Evolutionary conservation across 2,329 filamentous ascomycete species (phyloP), one percentile per base, ranked within the genome.

Genomic region (Curvularia lunata): DNA sequence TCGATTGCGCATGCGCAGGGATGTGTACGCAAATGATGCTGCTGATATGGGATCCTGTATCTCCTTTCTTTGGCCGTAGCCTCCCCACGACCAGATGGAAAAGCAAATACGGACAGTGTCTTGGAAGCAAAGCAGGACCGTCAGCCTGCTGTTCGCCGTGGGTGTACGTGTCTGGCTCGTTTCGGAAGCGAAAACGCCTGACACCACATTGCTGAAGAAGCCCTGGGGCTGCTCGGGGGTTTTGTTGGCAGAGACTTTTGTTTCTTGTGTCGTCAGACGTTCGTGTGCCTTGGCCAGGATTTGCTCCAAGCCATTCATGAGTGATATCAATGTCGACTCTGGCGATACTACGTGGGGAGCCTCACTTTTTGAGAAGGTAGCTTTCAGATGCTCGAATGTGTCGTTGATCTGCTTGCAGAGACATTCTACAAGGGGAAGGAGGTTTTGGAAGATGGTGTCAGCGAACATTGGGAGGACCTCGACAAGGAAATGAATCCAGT

Each of bases 161-260:
- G 89, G 87, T 58, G 88, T 92, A 48, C 92, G 88, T n/a, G 87
- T 84, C 59, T 93, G 90, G 1, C 85, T 87, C 0, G 86, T 82
- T 58, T 97, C 92, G 0, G 90, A 86, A 37, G 91, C 85, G 73
- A 97, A 97, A 0, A 97, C 91, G 1, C 92, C 92, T 0, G 92
- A 95, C 1, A 96, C 91, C 86, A 97, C 96, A 66, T 91, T 96
- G 43, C 92, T 92, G 70, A 98, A 96, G 73, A 97, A 94, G 5
- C 92, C 89, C 72, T 93, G 91, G 13, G 89, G 86, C 65, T 91
- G 90, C 69, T 96, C 91, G 21, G 92, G 91, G 58, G 87, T 89
- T 78, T 96, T 97, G 42, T 84, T 80, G 32, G 86, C 80, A 54
- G 88, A 86, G 42, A 84, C 83, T 61, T 85, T 86, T 40, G 87